Base-by-base conservation (phyloP, 371 early-diverging fungal genomes). In the Funneliformis caledonium region DNA sequence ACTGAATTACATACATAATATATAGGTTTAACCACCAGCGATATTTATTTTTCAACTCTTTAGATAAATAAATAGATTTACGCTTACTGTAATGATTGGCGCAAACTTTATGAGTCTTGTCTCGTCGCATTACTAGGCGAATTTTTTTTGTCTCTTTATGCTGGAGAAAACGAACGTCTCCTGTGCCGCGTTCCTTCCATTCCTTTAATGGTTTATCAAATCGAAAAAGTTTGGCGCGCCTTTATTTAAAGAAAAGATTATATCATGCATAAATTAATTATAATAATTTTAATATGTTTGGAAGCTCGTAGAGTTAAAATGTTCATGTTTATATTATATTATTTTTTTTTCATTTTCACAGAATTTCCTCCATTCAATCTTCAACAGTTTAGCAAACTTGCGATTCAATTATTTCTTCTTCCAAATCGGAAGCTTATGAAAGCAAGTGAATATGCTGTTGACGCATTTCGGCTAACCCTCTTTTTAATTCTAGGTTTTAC, bases 111-210 rank as follows among this genome's bases (percentile, higher is more conserved):
- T 89, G 93, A 42, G 97, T 98, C 91, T 98, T 97, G 84, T 98
- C 99, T 76, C 99, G 94, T 76, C 98, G 94, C 99, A 98, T 98
- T 84, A 98, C 88, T 65, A 98, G 84, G 83, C 99, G 96, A 83
- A 96, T 87, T 88, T 96, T 96, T 82, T 89, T 89, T 83, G 91
- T 88, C 65, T 91, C 91, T 89, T 94, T 95, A 92, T 98, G 98
- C 86, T 95, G 88, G 83, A 98, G 87, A 72, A 98, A 91, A 87
- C 95, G 95, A 75, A 96, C 96, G 85, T 98, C 98, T 81, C 99
- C 99, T 45, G 97, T 97, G 48, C 99, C 98, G 82, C 99, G 96
- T 89, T 98, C 99, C 91, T 98, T 98, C 99, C 99, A 98, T 86
- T 98, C 98, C 78, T 91, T 93, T 81, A 84, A 84, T 56, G 89